These are phyloP conservation scores for Erodium texanum DNA, from an alignment of 441 rosid species.

Conservation along the genomic window DNA sequence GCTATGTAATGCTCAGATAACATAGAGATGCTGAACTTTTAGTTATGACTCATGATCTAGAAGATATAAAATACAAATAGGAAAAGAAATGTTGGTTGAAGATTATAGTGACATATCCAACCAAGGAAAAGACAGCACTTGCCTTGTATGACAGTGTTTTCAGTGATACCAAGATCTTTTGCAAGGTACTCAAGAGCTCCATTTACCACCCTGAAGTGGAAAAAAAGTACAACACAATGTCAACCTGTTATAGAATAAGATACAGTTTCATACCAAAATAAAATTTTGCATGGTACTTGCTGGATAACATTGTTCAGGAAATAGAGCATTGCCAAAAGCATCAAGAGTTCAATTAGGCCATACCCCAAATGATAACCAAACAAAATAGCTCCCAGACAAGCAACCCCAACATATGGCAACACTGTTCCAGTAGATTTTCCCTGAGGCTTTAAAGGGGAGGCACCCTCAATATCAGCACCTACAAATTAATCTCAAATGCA, in stretches of 20 bases:
- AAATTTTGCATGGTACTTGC: slow-evolving; percentile 1
- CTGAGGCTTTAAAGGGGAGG: slow-evolving; percentile 34
- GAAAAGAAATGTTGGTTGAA: neutral
- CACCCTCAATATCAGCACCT: slow-evolving; percentile 64
- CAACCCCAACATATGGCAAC: slow-evolving; percentile 82
- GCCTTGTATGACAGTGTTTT: slow-evolving; percentile 86
- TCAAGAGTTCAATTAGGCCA: slow-evolving; percentile 14
- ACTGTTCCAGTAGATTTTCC: slow-evolving; percentile 58
- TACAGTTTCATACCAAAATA: neutral
- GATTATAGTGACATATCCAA: neutral
- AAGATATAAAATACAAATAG: slow-evolving; percentile 1
- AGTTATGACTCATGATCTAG: neutral
- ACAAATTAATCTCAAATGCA: slow-evolving; percentile 16
- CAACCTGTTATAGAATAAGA: neutral
- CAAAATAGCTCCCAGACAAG: slow-evolving; percentile 88
- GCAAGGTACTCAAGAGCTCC: slow-evolving; percentile 93
- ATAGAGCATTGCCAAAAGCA: neutral
- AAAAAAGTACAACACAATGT: slow-evolving; percentile 7
- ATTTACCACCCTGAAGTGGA: slow-evolving; percentile 70
- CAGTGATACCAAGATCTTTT: slow-evolving; percentile 85
- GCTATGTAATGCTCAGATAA: neutral
- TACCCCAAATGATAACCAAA: slow-evolving; percentile 99
- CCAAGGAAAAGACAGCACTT: slow-evolving; percentile 23
- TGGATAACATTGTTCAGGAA: neutral
- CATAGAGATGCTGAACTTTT: neutral